Conservation (phyloP, 2,329 filamentous ascomycete genomes). For the Davidsoniella virescens region DNA sequence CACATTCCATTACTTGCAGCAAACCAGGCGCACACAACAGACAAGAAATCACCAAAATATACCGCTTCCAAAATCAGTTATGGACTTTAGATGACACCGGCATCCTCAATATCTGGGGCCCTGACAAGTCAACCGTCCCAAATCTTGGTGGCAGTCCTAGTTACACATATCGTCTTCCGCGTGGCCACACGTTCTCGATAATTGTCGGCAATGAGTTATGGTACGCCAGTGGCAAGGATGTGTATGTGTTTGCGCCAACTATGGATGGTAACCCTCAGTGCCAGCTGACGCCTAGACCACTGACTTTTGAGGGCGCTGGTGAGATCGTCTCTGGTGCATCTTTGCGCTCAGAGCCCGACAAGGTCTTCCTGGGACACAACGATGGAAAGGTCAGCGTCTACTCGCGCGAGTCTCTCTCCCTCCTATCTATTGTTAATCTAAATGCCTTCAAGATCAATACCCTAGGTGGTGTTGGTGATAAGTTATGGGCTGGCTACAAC, state of each 20-base stretch:
- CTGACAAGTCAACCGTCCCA: conserved; percentile 54
- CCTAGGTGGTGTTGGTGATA: conserved; percentile 60
- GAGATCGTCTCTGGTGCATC: conserved; percentile 76
- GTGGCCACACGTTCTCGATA: conserved; percentile 75
- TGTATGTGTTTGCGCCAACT: conserved; percentile 68
- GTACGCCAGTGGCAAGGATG: conserved; percentile 74
- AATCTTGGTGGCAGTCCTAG: conserved; percentile 55
- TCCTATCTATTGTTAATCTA: conserved; percentile 65
- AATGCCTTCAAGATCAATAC: conserved; percentile 93
- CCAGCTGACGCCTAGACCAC: conserved; percentile 54
- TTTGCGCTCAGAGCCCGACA: conserved; percentile 56
- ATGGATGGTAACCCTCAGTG: conserved; percentile 52
- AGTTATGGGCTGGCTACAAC: conserved; percentile 88
- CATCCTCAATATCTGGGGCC: conserved; percentile 71
- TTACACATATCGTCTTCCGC: conserved; percentile 61
- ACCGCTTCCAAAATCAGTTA: conserved; percentile 72
- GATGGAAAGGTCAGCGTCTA: conserved; percentile 96
- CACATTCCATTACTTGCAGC: conserved; percentile 51
- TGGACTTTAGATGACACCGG: conserved; percentile 91
- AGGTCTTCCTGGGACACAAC: conserved; percentile 76
- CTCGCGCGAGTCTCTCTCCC: conserved; percentile 58
- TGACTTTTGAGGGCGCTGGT: conserved; percentile 57
- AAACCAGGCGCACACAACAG: conserved; percentile 60
- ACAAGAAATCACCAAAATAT: conserved; percentile 68
- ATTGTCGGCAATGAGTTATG: conserved; percentile 73